Evolutionary conservation across 2,329 filamentous ascomycete genomes (phyloP), one percentile per base, ranked within the genome.

Genomic region (Penicillium freii): DNA sequence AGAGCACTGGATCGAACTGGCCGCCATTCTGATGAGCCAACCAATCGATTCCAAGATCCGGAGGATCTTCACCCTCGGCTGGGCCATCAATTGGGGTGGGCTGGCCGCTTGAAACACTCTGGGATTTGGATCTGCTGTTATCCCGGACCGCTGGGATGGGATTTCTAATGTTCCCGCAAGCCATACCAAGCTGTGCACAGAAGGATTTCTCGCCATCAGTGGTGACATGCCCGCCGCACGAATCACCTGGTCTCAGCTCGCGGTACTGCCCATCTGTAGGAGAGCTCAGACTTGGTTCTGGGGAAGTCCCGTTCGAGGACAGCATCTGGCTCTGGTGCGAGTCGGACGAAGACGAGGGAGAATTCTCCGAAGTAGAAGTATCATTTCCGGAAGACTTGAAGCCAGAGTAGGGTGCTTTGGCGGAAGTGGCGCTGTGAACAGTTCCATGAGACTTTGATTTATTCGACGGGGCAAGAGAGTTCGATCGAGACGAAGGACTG

Each of bases 1-100:
- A 97, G 5, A 97, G 81, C 54, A 94, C 87, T 0, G 94, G 93
- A 61, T 97, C 92, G 68, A 97, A 97, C 62, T 89, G 86, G 55
- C 90, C 90, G 56, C 88, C 87, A 67, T 92, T 93, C 71, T 95
- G 90, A 66, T 88, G 87, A 39, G 87, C 83, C 49, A 94, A 80
- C 84, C 88, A 92, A 71, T 90, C 87, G 66, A 78, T 66, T 15
- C 71, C 75, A 56, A 66, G 58, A 8, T 57, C 54, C 3, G 40
- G 40, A 23, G 63, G 34, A 21, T 61, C 60, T 4, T 67, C 62
- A 1, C 31, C 39, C 6, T 52, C 38, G 8, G 49, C 40, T 9
- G 59, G 46, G 29, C 53, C 42, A 11, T 57, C 54, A 34, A 31
- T 36, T 19, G 54, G 49, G 6, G 53, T 56, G 11, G 62, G 52